Percentiles rank a stretch among this genome's conserved stretches.
These are phyloP conservation scores for Malus fusca DNA, from an alignment of 306 rosid species.

Conservation along the genomic window DNA sequence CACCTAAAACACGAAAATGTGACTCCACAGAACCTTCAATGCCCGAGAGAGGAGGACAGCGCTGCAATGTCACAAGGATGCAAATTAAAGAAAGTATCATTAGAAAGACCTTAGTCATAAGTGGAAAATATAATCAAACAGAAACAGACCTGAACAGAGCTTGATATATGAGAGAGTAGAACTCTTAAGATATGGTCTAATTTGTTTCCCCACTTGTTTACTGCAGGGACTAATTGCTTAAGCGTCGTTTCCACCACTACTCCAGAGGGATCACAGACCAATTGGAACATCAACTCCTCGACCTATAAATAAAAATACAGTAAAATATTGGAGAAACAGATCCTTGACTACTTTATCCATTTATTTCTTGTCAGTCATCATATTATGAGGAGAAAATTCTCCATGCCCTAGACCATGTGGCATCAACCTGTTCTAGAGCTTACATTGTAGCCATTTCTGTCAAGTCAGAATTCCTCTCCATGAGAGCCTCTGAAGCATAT, in stretches of 20 bases:
- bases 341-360: constrained; percentile 12
- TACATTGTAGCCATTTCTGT: constrained; percentile 94
- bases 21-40: constrained; percentile 97
- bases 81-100: constrained; percentile 4
- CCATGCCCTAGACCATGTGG: constrained; percentile 85
- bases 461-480: constrained; percentile 99
- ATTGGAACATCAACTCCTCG: constrained; percentile 94
- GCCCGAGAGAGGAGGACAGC: constrained; percentile 91
- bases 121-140: constrained; percentile 11
- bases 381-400: constrained; percentile 46
- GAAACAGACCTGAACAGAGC: constrained; percentile 64
- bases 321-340: constrained; percentile 30
- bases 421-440: constrained; percentile 87
- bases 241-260: constrained; percentile 86
- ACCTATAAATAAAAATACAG: constrained; percentile 52
- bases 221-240: constrained; percentile 81
- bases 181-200: constrained; percentile 67
- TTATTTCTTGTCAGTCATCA: constrained; percentile 28
- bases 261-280: constrained; percentile 91
- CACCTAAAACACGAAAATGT: constrained; percentile 82
- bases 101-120: constrained; percentile 3
- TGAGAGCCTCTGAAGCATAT: constrained; percentile 98
- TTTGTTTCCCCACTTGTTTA: constrained; percentile 82
- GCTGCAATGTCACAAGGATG: constrained; percentile 43
- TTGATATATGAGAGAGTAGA: constrained; percentile 58